A percentile compares a stretch with the other conserved stretches of the same genome.
Conservation (phyloP, 345 rosid species). For the Acer negundo region DNA sequence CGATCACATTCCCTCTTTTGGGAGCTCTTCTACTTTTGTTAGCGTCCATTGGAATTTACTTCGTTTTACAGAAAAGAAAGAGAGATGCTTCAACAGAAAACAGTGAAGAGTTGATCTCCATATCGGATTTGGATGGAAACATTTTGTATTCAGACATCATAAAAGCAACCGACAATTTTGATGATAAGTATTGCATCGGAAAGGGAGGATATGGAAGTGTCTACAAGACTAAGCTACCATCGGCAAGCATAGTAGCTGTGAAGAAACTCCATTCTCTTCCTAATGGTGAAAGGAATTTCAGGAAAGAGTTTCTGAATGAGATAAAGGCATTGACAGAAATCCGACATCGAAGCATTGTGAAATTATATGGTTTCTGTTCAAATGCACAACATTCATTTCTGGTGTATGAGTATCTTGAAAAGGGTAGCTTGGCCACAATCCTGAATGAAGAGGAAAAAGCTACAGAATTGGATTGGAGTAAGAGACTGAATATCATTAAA, state of each 20-base stretch:
- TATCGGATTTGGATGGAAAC: conserved; percentile 26
- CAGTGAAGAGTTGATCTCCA: conserved; percentile 3
- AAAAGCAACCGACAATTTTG: conserved; percentile 22
- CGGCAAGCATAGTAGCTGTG: conserved; percentile 31
- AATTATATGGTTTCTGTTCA: conserved; percentile 35
- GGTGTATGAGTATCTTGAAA: conserved; percentile 37
- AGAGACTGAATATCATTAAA: conserved; percentile 20
- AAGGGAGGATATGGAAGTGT: conserved; percentile 37
- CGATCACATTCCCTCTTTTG: conserved; percentile 12
- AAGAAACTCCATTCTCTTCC: conserved; percentile 32
- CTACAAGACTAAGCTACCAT: conserved; percentile 30
- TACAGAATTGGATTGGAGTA: conserved; percentile 23
- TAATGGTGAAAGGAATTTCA: conserved; percentile 3
- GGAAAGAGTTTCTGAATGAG: conserved; percentile 30
- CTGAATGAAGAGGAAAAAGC: conserved; percentile 18
- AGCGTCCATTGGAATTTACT: not conserved
- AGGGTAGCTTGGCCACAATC: conserved; percentile 28
- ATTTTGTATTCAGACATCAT: conserved; percentile 29
- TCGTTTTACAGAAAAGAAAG: not conserved
- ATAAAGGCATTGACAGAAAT: conserved; percentile 24
- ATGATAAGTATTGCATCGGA: conserved; percentile 29
- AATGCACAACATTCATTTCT: conserved; percentile 25
- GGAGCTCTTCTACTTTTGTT: conserved; percentile 10
- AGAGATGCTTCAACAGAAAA: not conserved
- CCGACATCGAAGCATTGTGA: conserved; percentile 44